phyloP scores from a whole-genome alignment of 2,329 filamentous ascomycete genomes.

The Malbranchea zuffiana region DNA sequence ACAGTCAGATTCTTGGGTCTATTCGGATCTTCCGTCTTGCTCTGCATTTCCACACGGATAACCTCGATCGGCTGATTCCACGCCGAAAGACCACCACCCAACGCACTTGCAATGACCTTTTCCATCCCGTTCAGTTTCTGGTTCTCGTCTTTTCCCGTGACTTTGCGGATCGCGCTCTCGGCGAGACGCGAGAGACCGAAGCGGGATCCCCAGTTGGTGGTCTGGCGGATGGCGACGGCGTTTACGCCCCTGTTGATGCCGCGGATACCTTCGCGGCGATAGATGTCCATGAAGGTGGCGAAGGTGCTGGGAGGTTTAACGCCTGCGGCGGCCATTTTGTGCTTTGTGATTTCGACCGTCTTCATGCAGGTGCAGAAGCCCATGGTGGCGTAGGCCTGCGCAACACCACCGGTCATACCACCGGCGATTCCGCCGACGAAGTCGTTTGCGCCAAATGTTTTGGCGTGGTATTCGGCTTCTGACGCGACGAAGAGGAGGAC shows the following conservation, averaged over 20 bases:
- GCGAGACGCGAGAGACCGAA: conserved; percentile 90
- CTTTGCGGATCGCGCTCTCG: conserved; percentile 71
- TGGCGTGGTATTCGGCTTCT: conserved; percentile 93
- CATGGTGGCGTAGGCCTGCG: conserved; percentile 98
- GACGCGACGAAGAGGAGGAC: conserved; percentile 98
- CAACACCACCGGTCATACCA: conserved; percentile 87
- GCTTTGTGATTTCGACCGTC: conserved; percentile 98
- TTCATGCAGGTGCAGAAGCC: conserved; percentile 99
- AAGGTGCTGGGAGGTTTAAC: conserved; percentile 83
- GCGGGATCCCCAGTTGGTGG: conserved; percentile 97
- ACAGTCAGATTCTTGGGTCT: conserved; percentile 99
- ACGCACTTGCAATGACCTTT: conserved; percentile 75
- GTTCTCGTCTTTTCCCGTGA: conserved; percentile 65
- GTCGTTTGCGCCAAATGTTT: conserved; percentile 67
- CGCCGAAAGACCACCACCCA: conserved; percentile 88
- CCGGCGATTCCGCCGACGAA: conserved; percentile 82
- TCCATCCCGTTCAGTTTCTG: conserved; percentile 69
- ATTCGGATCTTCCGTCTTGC: conserved; percentile 95
- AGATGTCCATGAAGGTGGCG: conserved; percentile 93
- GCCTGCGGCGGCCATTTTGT: conserved; percentile 78
- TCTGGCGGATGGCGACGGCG: conserved; percentile 94
- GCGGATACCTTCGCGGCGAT: conserved; percentile 80
- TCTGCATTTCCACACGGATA: conserved; percentile 99
- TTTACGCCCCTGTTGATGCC: conserved; percentile 99
- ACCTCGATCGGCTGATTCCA: conserved; percentile 99